Percentiles rank a stretch among this genome's conserved stretches.
Evolutionary conservation across 169 alveolate genomes (phyloP).

Genomic region (Cystoisospora suis): DNA sequence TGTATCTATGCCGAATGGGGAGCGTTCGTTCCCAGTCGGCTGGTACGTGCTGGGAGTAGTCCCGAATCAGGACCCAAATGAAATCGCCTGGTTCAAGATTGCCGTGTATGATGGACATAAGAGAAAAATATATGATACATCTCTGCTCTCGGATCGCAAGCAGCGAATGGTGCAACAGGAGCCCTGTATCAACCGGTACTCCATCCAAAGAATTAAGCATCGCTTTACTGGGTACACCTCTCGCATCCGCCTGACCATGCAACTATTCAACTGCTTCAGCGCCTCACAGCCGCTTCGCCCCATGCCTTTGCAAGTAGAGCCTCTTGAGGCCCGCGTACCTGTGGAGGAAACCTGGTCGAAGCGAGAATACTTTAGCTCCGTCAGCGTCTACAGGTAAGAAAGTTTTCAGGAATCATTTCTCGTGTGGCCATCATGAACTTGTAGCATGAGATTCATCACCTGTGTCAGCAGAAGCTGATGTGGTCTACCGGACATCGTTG

Average conservation of each 20-base stretch:
- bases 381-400: neutral
- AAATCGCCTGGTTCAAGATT: constrained; percentile 1
- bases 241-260: neutral
- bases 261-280: constrained; percentile 35
- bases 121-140: neutral
- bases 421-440: too few species aligned
- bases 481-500: too few species aligned
- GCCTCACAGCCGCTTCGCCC: constrained; percentile 34
- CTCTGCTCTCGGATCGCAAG: neutral
- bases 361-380: constrained; percentile 3
- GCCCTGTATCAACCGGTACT: constrained; percentile 31
- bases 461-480: too few species aligned
- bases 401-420: too few species aligned
- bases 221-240: constrained; percentile 11
- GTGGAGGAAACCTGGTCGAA: neutral
- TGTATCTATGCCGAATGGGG: constrained; percentile 17
- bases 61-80: neutral
- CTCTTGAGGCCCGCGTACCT: constrained; percentile 43
- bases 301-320: constrained; percentile 26
- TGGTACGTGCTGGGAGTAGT: constrained; percentile 33
- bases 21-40: constrained; percentile 1
- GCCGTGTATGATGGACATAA: neutral
- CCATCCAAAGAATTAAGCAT: neutral
- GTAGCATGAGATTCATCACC: too few species aligned
- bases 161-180: constrained; percentile 4